Evolutionary conservation across 352 stramenopile genomes (phyloP), one percentile per base, ranked within the genome.

Genomic region (Pythium rishiriense): DNA sequence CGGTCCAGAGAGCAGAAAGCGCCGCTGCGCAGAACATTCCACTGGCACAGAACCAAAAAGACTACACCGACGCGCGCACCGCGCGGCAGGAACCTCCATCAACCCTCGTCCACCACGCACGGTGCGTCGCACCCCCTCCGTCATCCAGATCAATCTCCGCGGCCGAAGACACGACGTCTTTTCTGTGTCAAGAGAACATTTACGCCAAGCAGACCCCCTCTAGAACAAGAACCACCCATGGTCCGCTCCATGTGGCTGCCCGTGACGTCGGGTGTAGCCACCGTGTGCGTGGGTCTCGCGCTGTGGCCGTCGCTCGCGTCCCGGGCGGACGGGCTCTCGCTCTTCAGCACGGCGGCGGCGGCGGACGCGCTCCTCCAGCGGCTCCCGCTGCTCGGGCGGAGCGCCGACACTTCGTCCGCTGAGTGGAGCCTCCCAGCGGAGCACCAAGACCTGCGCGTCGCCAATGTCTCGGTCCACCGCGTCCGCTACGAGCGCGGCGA

Each of bases 391-490:
- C 46, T 63, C 15, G 54, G 43, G 19, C 53, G 45, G 35, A 66
- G 50, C 29, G 9, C 22, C 52, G n/a, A 33, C 37, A 11, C 46
- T 21, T 25, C 25, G 4, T 59, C 49, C n/a, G 43, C 63, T 7
- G 29, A 25, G 37, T 70, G 51, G 63, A 63, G 42, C 26, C 28
- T 22, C 21, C 22, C 56, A 14, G 42, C 37, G 14, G 49, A 61
- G 14, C 50, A 58, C 29, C 55, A 64, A 24, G 79, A 88, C 49
- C 61, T 91, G n/a, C 57, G 51, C 42, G 50, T 91, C 28, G 64
- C 49, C 57, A 89, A 89, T 61, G 50, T 91, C 43, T 89, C 79
- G 7, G 76, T 86, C 22, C 78, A 89, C 39, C 78, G 78, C 52
- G 69, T 89, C 14, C 76, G 77, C 14, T 89, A 88, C 60, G 63